Conservation (phyloP, 805 yeast genomes). For the Wickerhamiella siamensis region DNA sequence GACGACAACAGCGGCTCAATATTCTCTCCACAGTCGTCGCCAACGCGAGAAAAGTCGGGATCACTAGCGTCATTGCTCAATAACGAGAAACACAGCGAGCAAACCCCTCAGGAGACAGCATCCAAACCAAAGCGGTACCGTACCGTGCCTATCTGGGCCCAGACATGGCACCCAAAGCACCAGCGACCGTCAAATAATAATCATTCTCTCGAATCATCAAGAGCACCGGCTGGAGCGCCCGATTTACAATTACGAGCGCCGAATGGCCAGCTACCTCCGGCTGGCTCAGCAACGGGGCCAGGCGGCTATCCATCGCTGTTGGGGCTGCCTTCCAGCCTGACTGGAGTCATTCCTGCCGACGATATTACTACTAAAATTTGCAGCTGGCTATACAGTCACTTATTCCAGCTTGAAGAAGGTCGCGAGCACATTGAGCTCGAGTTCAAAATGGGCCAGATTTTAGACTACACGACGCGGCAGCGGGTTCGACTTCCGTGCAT, state of each 20-base stretch:
- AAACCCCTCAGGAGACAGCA: not conserved
- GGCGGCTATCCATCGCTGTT: constrained; percentile 18
- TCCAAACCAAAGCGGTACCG: not conserved
- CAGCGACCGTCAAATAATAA: not conserved
- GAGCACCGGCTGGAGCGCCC: not conserved
- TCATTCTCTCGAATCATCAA: not conserved
- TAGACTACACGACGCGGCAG: constrained; percentile 17
- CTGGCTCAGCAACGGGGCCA: constrained; percentile 12
- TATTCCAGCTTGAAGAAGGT: constrained; percentile 26
- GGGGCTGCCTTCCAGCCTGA: constrained; percentile 39
- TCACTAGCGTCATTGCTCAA: not conserved
- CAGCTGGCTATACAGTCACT: constrained; percentile 78
- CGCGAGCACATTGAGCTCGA: constrained; percentile 32
- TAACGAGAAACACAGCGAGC: not conserved
- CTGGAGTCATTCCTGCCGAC: constrained; percentile 65
- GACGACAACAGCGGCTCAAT: not conserved
- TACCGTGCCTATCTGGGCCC: constrained; percentile 72
- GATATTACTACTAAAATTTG: constrained; percentile 70
- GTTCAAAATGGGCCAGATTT: constrained; percentile 24
- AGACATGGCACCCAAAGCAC: constrained; percentile 33
- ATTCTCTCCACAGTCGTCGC: not conserved
- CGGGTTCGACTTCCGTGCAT: constrained; percentile 22
- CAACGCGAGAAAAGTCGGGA: not conserved
- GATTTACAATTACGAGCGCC: not conserved
- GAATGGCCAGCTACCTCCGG: constrained; percentile 1